phyloP scores from a whole-genome alignment of 352 stramenopile genomes.

The Salisapilia sapeloensis region DNA sequence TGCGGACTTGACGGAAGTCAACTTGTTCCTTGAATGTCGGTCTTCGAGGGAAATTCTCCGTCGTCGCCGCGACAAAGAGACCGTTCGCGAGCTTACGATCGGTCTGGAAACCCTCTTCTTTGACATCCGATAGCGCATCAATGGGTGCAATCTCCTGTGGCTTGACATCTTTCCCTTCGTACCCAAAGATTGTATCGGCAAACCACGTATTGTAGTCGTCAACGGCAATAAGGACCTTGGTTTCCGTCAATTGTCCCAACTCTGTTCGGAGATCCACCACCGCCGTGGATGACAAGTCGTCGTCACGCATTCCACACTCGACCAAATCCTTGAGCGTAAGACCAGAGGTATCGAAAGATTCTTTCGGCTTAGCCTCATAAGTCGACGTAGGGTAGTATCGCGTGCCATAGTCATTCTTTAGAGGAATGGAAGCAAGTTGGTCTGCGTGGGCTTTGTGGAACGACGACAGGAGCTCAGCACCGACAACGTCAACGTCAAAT shows the following conservation, averaged over 20 bases:
- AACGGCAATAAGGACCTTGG: conserved; percentile 71
- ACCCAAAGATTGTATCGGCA: conserved; percentile 72
- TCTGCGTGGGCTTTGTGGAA: conserved; percentile 61
- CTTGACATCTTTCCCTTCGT: conserved; percentile 57
- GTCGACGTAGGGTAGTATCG: conserved; percentile 58
- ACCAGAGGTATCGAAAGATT: conserved; percentile 27
- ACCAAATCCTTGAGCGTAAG: conserved; percentile 69
- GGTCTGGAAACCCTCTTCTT: conserved; percentile 29
- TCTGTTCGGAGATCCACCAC: conserved; percentile 69
- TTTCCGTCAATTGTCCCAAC: conserved; percentile 62
- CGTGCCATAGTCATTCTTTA: conserved; percentile 56
- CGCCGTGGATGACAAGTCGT: conserved; percentile 62
- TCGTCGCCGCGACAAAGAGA: conserved; percentile 63
- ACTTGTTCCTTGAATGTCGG: conserved; percentile 70
- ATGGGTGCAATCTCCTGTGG: conserved; percentile 71
- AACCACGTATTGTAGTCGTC: conserved; percentile 85
- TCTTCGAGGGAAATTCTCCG: conserved; percentile 70
- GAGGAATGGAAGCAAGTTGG: conserved; percentile 36
- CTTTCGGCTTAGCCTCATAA: conserved; percentile 60
- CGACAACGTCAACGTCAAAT: conserved; percentile 76
- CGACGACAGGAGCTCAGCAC: conserved; percentile 59
- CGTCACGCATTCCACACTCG: conserved; percentile 59
- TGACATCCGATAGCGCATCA: conserved; percentile 53
- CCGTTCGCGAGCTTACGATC: conserved; percentile 60
- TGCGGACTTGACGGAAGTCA: conserved; percentile 53